These are phyloP conservation scores for Yamadazyma taylorii DNA, from an alignment of 1,139 yeast species.

Conservation along the genomic window DNA sequence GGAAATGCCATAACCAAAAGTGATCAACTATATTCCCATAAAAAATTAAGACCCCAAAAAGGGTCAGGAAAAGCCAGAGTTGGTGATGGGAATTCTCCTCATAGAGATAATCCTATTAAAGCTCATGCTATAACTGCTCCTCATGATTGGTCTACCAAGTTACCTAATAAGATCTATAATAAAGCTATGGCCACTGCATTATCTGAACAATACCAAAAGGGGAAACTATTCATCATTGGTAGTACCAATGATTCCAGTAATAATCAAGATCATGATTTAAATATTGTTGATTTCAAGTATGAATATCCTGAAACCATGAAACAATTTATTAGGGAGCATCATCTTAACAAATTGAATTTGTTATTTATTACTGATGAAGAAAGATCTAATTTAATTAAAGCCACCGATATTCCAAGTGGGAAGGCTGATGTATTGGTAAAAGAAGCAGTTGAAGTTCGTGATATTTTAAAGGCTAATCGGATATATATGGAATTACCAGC, in stretches of 20 bases:
- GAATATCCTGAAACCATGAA: conserved; percentile 52
- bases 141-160: conserved; percentile 82
- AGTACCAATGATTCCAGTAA: conserved; percentile 29
- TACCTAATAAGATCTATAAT: conserved; percentile 73
- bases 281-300: conserved; percentile 47
- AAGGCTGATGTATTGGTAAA: conserved; percentile 66
- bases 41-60: conserved; percentile 84
- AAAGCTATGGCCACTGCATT: conserved; percentile 80
- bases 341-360: conserved; percentile 54
- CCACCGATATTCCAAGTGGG: conserved; percentile 44
- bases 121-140: conserved; percentile 92
- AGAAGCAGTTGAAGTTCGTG: conserved; percentile 83
- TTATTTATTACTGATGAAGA: conserved; percentile 63
- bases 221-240: conserved; percentile 71
- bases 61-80: conserved; percentile 95
- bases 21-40: conserved; percentile 82
- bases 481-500: conserved; percentile 75
- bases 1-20: conserved; percentile 83
- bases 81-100: conserved; percentile 96
- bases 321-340: conserved; percentile 59
- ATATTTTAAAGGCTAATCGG: conserved; percentile 76
- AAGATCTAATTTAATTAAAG: conserved; percentile 53
- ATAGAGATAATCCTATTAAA: conserved; percentile 83
- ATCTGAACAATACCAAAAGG: conserved; percentile 74
- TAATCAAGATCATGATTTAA: conserved; percentile 19